A percentile compares a stretch with the other conserved stretches of the same genome.
Evolutionary conservation across 371 early-diverging fungal genomes (phyloP).

Genomic region (Mortierella sp.): DNA sequence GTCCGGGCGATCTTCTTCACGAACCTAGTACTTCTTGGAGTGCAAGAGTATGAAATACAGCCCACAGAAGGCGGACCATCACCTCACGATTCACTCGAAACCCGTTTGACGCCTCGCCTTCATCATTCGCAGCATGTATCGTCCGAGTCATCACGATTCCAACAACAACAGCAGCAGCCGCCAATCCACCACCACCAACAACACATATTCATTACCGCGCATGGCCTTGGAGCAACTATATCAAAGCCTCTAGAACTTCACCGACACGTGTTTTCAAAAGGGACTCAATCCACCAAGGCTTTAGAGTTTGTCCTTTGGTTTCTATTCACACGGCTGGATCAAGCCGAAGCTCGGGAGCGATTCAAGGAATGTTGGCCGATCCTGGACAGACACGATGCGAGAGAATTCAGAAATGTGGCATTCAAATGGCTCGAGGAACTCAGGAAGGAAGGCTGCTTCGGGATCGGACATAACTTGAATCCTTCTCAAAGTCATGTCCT

Average conservation of each 20-base stretch:
- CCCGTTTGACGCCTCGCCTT: not conserved
- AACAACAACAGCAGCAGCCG: not conserved
- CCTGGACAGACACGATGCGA: constrained; percentile 37
- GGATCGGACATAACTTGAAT: constrained; percentile 25
- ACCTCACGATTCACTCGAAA: not conserved
- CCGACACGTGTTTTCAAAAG: constrained; percentile 32
- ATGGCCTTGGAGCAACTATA: constrained; percentile 6
- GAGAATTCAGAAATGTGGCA: constrained; percentile 51
- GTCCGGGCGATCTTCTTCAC: constrained; percentile 47
- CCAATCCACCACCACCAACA: constrained; percentile 6
- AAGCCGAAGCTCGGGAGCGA: constrained; percentile 16
- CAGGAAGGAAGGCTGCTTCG: constrained; percentile 50
- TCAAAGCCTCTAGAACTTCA: constrained; percentile 34
- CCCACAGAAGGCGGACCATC: not conserved
- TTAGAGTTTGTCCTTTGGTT: constrained; percentile 55
- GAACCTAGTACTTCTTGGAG: constrained; percentile 43
- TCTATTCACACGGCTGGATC: constrained; percentile 34
- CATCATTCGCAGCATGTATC: not conserved
- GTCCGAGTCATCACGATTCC: constrained; percentile 1
- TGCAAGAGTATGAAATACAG: constrained; percentile 30
- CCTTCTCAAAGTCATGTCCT: not conserved
- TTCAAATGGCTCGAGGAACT: constrained; percentile 57
- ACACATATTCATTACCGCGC: constrained; percentile 17
- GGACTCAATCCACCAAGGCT: constrained; percentile 50
- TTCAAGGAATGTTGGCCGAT: constrained; percentile 56